Evolutionary conservation across 768 basidiomycete genomes (phyloP).

Genomic region (Russula olivacea): DNA sequence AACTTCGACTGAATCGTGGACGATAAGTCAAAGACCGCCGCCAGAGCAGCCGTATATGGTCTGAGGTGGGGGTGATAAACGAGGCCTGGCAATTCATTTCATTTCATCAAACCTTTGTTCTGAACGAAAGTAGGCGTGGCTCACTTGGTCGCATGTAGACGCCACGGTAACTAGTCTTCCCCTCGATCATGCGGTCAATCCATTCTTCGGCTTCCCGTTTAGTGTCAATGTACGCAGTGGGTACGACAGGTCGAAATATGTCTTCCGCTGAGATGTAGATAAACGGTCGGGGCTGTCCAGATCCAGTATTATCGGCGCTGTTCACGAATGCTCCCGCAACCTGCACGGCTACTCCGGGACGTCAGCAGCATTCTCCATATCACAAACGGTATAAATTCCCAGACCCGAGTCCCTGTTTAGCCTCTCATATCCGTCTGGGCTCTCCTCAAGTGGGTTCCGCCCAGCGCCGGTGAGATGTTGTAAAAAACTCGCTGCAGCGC

Average conservation of each 20-base stretch:
- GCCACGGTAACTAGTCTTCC: slow-evolving; percentile 48
- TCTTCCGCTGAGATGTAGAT: slow-evolving; percentile 95
- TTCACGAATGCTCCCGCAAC: slow-evolving; percentile 73
- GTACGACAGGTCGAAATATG: slow-evolving; percentile 81
- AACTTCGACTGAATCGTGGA: slow-evolving; percentile 60
- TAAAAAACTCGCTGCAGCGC: slow-evolving; percentile 44
- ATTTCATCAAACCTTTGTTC: not conserved
- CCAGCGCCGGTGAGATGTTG: slow-evolving; percentile 36
- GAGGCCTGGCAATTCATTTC: slow-evolving; percentile 49
- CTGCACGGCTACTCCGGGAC: slow-evolving; percentile 45
- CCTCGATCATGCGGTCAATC: slow-evolving; percentile 50
- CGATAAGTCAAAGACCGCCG: slow-evolving; percentile 77
- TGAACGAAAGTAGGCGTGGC: slow-evolving; percentile 30
- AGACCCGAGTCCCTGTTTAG: slow-evolving; percentile 89
- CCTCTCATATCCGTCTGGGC: slow-evolving; percentile 55
- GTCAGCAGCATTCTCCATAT: not conserved
- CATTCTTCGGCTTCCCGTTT: slow-evolving; percentile 84
- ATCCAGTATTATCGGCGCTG: slow-evolving; percentile 34
- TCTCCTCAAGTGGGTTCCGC: slow-evolving; percentile 54
- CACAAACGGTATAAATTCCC: slow-evolving; percentile 27
- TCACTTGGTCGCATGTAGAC: slow-evolving; percentile 88
- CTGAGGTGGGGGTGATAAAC: slow-evolving; percentile 95
- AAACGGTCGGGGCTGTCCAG: slow-evolving; percentile 51
- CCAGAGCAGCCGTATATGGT: slow-evolving; percentile 82
- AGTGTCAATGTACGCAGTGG: slow-evolving; percentile 83